A percentile compares a stretch with the other conserved stretches of the same genome.
phyloP scores from a whole-genome alignment of 2,329 filamentous ascomycete genomes.

The Alternaria metachromatica region DNA sequence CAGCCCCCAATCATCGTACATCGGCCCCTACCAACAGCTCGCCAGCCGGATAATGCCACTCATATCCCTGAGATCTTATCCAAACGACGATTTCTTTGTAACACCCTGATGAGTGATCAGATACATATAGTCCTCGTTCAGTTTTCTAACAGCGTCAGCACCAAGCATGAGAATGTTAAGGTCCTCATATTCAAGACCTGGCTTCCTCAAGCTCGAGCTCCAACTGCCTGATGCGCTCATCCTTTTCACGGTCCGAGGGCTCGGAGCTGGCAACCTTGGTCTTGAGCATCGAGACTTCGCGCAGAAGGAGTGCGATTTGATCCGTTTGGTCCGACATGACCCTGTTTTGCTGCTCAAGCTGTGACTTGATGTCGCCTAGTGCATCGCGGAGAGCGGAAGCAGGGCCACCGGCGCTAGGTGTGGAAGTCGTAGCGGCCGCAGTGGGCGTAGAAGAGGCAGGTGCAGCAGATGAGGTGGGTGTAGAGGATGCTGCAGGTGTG shows the following conservation, averaged over 20 bases:
- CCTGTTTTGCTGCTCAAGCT: slow-evolving; percentile 78
- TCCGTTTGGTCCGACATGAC: slow-evolving; percentile 79
- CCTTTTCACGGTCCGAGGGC: slow-evolving; percentile 46
- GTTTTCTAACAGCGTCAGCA: neutral
- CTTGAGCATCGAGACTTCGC: slow-evolving; percentile 70
- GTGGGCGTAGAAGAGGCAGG: slow-evolving; percentile 50
- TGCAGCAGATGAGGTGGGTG: slow-evolving; percentile 44
- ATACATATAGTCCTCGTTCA: neutral
- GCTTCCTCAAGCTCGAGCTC: slow-evolving; percentile 52
- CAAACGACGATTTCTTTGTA: neutral
- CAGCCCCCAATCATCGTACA: slow-evolving; percentile 13
- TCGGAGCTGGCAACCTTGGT: slow-evolving; percentile 65
- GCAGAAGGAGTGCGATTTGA: slow-evolving; percentile 74
- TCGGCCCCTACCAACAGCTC: slow-evolving; percentile 1
- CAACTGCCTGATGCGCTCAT: slow-evolving; percentile 50
- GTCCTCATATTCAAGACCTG: slow-evolving; percentile 36
- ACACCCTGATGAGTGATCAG: neutral
- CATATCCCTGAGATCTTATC: neutral
- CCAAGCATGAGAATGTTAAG: neutral
- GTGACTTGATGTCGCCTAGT: slow-evolving; percentile 76
- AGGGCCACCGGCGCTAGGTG: slow-evolving; percentile 52
- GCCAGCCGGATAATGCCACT: neutral
- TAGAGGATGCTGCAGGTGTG: slow-evolving; percentile 42
- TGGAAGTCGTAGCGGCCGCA: slow-evolving; percentile 46
- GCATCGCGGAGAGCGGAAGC: slow-evolving; percentile 67